A percentile compares a stretch with the other conserved stretches of the same genome.
Conservation (phyloP, 2,329 filamentous ascomycete genomes). For the Scleromitrula shiraiana region DNA sequence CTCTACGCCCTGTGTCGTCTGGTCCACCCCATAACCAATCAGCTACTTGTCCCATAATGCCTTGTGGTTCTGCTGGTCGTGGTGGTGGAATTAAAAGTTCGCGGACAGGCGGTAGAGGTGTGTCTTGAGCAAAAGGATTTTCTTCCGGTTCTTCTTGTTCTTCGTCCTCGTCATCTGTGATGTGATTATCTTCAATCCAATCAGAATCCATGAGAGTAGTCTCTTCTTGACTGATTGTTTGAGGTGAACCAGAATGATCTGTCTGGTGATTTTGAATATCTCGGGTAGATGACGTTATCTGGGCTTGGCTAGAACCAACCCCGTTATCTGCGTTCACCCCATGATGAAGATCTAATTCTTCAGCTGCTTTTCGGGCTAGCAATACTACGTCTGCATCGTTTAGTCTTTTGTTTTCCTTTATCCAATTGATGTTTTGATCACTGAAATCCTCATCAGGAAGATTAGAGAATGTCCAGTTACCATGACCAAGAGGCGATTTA, state of each 20-base stretch:
- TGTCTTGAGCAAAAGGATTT: constrained; percentile 16
- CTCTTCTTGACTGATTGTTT: constrained; percentile 18
- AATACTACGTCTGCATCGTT: constrained; percentile 1
- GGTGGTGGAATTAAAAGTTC: constrained; percentile 11
- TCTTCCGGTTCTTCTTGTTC: constrained; percentile 7
- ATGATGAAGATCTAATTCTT: background rate
- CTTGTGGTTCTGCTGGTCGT: constrained; percentile 26
- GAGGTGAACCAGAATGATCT: constrained; percentile 10
- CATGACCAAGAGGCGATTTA: constrained; percentile 48
- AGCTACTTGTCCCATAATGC: constrained; percentile 38
- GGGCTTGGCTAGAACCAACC: background rate
- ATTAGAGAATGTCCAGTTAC: constrained; percentile 51
- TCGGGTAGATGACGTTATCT: background rate
- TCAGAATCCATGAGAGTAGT: constrained; percentile 11
- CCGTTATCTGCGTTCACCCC: background rate
- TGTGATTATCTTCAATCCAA: constrained; percentile 21
- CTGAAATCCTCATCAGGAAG: constrained; percentile 25
- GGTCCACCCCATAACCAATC: constrained; percentile 57
- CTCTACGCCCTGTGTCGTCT: constrained; percentile 33
- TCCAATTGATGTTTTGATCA: background rate
- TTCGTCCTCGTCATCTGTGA: constrained; percentile 18
- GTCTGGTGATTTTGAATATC: background rate
- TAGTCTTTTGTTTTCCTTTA: background rate
- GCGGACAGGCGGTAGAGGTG: constrained; percentile 13
- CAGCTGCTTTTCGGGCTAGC: constrained; percentile 1